Base-by-base conservation (phyloP, 495 filamentous ascomycete species). In the Penicillium flavigenum region DNA sequence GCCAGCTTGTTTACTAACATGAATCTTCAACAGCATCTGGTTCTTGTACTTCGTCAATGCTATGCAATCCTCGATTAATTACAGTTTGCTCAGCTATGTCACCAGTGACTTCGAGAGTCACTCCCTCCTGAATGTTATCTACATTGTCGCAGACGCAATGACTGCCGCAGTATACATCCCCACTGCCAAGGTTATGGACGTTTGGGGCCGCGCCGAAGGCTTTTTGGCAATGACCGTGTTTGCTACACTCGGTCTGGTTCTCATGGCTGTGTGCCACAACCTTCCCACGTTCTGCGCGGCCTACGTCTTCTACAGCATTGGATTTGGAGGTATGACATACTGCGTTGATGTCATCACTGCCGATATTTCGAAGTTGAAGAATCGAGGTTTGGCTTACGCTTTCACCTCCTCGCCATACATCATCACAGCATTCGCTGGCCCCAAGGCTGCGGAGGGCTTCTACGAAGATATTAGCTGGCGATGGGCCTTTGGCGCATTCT, bases 121-220 rank as follows among this genome's bases (percentile, higher is more conserved):
- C 63, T 85, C 83, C 6, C 64, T 86, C 43, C 64, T 86, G 46
- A 79, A 81, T 32, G 79, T 81, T 19, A 80, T 86, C 48, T 79
- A 74, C 41, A 76, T 86, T 48, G 77, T 87, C 3, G 72, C 79
- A 24, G 76, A 75, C 43, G 76, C 63, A 36, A 67, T 75, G 52
- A 54, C 72, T 1, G 70, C 69, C 10, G 72, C 72, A 10, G 63
- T 63, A 5, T 76, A 68, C 52, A 69, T 89, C 44, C 80, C 86
- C 2, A 68, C 88, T 19, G 86, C 85, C 43, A 88, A 89, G 69
- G 74, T 87, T 41, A 75, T 89, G 63, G 86, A 91, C 62, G 71
- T 86, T 26, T 89, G 80, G 76, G 87, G 86, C 54, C 66, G 84
- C 66, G 61, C 82, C 61, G 67, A 80, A 49, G 79, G 78, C 34